These are phyloP conservation scores for Globisporangium paroecandrum DNA, from an alignment of 352 stramenopile species.

Conservation along the genomic window DNA sequence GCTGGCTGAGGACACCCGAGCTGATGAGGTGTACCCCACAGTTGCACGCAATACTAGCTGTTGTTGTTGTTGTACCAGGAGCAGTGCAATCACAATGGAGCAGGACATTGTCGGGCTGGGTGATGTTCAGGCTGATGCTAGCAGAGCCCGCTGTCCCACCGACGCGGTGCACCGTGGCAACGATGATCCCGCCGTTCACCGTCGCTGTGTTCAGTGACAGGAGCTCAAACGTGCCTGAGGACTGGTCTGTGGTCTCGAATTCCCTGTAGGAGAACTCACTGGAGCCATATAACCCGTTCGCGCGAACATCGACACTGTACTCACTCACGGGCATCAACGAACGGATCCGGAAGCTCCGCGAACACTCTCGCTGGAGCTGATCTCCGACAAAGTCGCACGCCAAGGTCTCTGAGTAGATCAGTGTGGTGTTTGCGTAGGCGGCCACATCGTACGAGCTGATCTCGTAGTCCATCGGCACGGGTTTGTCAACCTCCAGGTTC, in stretches of 20 bases:
- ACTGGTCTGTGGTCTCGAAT: constrained; percentile 10
- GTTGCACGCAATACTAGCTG: constrained; percentile 19
- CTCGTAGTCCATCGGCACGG: constrained; percentile 27
- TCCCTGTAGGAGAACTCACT: neutral
- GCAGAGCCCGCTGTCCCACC: constrained; percentile 31
- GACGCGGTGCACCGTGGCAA: constrained; percentile 27
- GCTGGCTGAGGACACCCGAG: constrained; percentile 13
- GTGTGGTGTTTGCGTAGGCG: constrained; percentile 1
- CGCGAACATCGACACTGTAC: constrained; percentile 11
- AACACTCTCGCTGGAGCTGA: constrained; percentile 4
- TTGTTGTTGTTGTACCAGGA: neutral
- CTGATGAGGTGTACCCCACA: constrained; percentile 33
- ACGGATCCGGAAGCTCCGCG: neutral
- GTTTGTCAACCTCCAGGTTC: constrained; percentile 18
- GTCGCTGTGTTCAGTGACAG: constrained; percentile 14
- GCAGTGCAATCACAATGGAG: constrained; percentile 28
- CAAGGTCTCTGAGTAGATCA: constrained; percentile 10
- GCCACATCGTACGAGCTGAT: constrained; percentile 33
- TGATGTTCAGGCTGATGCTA: constrained; percentile 30
- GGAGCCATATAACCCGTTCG: constrained; percentile 1
- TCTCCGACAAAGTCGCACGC: neutral
- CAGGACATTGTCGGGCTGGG: constrained; percentile 25
- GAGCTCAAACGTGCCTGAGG: constrained; percentile 21
- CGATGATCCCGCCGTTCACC: constrained; percentile 21
- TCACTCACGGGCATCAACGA: neutral